A percentile compares a stretch with the other conserved stretches of the same genome.
phyloP scores from a whole-genome alignment of 352 stramenopile genomes.

The Phytophthora rubi region DNA sequence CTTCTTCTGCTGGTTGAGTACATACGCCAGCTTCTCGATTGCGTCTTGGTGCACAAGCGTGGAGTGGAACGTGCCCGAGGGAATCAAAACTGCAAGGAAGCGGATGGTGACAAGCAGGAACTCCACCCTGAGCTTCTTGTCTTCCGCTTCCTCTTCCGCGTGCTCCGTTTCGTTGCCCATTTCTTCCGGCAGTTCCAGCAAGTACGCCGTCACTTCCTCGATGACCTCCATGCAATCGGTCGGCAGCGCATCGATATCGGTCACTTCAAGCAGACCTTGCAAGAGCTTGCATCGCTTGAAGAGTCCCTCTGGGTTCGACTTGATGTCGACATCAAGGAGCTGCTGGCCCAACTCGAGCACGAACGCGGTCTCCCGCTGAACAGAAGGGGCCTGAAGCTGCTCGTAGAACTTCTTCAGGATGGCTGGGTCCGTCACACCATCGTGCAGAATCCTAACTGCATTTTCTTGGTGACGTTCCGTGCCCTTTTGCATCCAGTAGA shows the following conservation, averaged over 20 bases:
- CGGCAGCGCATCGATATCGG: conserved; percentile 47
- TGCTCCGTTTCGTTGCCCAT: conserved; percentile 26
- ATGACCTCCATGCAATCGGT: conserved; percentile 65
- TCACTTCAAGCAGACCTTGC: conserved; percentile 56
- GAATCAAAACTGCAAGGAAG: conserved; percentile 51
- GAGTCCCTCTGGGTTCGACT: conserved; percentile 54
- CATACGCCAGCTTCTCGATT: conserved; percentile 58
- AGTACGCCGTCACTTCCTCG: conserved; percentile 62
- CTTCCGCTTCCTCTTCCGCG: conserved; percentile 18
- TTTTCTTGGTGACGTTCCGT: conserved; percentile 86
- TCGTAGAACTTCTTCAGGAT: conserved; percentile 66
- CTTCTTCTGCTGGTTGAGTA: conserved; percentile 61
- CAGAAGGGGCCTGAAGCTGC: conserved; percentile 54
- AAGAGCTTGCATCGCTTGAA: conserved; percentile 77
- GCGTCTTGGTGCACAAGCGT: conserved; percentile 61
- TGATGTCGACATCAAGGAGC: conserved; percentile 70
- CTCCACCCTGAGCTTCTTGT: conserved; percentile 17
- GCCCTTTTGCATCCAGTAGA: conserved; percentile 88
- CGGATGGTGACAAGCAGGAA: conserved; percentile 46
- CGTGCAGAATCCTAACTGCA: conserved; percentile 73
- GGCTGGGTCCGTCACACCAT: conserved; percentile 55
- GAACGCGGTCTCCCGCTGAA: conserved; percentile 69
- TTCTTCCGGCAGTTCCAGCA: conserved; percentile 47
- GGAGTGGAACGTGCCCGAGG: conserved; percentile 39
- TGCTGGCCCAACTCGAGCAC: conserved; percentile 70